These are phyloP conservation scores for Neurospora tetrasperma DNA, from an alignment of 495 filamentous ascomycete genomes.

Conservation along the genomic window DNA sequence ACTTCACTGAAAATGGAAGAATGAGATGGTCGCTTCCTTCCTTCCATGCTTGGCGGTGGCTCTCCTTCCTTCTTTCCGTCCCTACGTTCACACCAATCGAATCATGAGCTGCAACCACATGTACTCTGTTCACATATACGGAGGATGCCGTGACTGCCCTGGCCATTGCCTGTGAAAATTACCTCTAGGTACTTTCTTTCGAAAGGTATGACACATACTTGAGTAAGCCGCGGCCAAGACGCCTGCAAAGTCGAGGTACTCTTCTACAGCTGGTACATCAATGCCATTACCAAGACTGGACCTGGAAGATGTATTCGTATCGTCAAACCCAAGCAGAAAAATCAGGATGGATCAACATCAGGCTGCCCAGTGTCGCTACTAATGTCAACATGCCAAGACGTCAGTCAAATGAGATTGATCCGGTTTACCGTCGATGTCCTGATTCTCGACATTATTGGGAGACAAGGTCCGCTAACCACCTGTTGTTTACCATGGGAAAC, in stretches of 20 bases:
- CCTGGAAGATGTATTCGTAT: background rate
- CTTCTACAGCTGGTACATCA: background rate
- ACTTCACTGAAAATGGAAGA: too few relatives aligned
- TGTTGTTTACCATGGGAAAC: background rate
- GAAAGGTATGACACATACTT: too few relatives aligned
- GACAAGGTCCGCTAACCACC: background rate
- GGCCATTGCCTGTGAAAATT: too few relatives aligned
- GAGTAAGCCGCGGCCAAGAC: background rate
- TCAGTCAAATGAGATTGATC: background rate
- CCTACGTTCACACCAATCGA: too few relatives aligned
- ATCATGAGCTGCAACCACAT: too few relatives aligned
- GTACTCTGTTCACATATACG: too few relatives aligned
- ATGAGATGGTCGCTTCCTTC: too few relatives aligned
- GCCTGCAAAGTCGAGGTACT: background rate
- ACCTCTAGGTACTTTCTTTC: too few relatives aligned
- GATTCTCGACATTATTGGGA: background rate
- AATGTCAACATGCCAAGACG: background rate
- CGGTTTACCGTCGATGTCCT: background rate
- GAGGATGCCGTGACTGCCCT: too few relatives aligned
- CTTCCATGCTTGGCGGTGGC: too few relatives aligned
- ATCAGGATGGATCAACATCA: background rate
- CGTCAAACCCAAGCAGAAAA: background rate
- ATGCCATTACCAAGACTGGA: background rate
- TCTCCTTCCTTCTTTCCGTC: too few relatives aligned
- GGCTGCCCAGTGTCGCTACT: too few relatives aligned